Evolutionary conservation across 2,329 filamentous ascomycete species (phyloP), one percentile per base, ranked within the genome.

Genomic region (Colletotrichum neosansevieriae): DNA sequence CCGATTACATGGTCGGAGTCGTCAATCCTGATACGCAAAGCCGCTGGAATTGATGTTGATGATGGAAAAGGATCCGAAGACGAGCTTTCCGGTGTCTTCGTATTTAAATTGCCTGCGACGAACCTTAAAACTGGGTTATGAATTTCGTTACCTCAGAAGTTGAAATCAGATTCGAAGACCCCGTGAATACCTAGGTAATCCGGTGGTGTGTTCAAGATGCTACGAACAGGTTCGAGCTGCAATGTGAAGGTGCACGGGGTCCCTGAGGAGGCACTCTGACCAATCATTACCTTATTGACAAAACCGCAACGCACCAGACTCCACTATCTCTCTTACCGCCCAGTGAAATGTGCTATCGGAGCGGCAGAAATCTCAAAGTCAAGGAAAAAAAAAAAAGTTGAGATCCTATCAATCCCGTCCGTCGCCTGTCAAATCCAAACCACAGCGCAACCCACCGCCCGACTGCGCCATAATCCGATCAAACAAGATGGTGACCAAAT

Each of bases 401-500:
- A 12, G 7, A 34, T 40, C 54, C 38, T 45, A 53, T 47, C 67
- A 49, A 60, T 65, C 21, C 44, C 7, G 47, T 47, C n/a, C 34
- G 19, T 34, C 24, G 69, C 44, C 58, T 50, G 63, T 58, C 34
- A 42, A 38, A 53, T 40, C 5, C 38, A 62, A 45, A 45, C 57
- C 49, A 57, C 45, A 61, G 67, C 51, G 58, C 56, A 59, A 51
- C 54, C n/a, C 36, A 67, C 64, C 64, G 61, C 36, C 53, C 50
- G 44, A 24, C 45, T 53, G 40, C 51, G 51, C 51, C 51, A 13
- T 34, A 40, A 12, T 10, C 15, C 36, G 36, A 42, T 59, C n/a
- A 49, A 32, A 38, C 29, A 70, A 47, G 34, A 83, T 83, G 81
- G 81, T 80, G 57, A 78, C 76, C 24, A 83, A 81, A 75, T 81